Conservation (phyloP, 495 filamentous ascomycete genomes). For the Daldinia grandis region DNA sequence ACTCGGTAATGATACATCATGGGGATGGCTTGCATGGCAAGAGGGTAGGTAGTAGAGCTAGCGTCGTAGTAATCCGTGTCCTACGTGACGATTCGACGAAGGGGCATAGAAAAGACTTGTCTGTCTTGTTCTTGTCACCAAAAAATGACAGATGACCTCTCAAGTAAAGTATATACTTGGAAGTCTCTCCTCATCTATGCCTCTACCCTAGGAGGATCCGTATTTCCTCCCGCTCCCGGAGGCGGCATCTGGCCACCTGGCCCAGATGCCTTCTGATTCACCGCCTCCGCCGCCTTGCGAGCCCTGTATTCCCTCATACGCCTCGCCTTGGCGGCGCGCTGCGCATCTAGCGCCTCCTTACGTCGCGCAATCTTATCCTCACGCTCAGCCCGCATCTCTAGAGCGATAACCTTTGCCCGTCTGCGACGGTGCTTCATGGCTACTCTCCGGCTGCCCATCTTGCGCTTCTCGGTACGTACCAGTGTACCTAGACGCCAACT, state of each 20-base stretch:
- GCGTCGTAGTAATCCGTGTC: not conserved
- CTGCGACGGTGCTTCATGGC: constrained; percentile 37
- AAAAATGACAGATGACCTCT: not conserved
- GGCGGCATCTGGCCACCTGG: constrained; percentile 17
- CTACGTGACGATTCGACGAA: not conserved
- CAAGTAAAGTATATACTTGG: not conserved
- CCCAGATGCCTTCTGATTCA: constrained; percentile 4
- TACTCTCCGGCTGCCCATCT: constrained; percentile 39
- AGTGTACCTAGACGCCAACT: constrained; percentile 83
- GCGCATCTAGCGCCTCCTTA: constrained; percentile 44
- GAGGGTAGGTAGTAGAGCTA: not conserved
- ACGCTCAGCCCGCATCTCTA: constrained; percentile 43
- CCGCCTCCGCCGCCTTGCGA: constrained; percentile 28
- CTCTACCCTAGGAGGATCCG: constrained; percentile 24
- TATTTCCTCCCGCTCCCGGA: constrained; percentile 2
- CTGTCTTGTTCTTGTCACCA: not conserved
- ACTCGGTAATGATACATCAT: constrained; percentile 7
- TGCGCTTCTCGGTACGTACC: constrained; percentile 46
- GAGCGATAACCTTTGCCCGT: constrained; percentile 39
- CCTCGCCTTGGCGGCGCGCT: constrained; percentile 29
- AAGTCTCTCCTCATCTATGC: constrained; percentile 7
- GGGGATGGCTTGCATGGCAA: not conserved
- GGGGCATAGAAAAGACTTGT: not conserved
- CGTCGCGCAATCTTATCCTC: constrained; percentile 45
- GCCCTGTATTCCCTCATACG: constrained; percentile 39